Percentiles rank a stretch among this genome's conserved stretches.
Evolutionary conservation across 176 grass and related monocot genomes (phyloP).

Genomic region (Ensete ventricosum): DNA sequence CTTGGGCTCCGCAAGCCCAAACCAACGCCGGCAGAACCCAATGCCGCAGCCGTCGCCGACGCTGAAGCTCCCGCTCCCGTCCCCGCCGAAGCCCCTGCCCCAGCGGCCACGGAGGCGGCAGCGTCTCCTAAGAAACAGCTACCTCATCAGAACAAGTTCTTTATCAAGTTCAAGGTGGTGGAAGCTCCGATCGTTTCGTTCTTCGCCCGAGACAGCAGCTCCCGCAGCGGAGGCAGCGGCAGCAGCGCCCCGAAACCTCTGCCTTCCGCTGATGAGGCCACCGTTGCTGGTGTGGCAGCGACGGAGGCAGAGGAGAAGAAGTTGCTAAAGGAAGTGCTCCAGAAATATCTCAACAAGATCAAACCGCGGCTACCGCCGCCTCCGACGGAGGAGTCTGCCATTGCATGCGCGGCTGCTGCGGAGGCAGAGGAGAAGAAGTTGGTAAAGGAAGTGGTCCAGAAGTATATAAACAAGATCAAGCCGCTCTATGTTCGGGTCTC

Average conservation of each 20-base stretch:
- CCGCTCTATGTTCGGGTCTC: conserved; percentile 27
- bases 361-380: conserved; percentile 30
- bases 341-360: conserved; percentile 74
- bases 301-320: conserved; percentile 5
- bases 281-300: conserved; percentile 22
- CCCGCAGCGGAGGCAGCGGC: conserved; percentile 31
- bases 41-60: background rate
- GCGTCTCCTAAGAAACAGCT: conserved; percentile 21
- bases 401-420: conserved; percentile 19
- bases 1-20: conserved; percentile 50
- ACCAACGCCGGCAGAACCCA: background rate
- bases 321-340: conserved; percentile 32
- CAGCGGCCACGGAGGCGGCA: conserved; percentile 17
- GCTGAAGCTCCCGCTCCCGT: background rate
- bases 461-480: conserved; percentile 77
- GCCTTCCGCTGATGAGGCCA: conserved; percentile 15
- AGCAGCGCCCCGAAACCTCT: background rate
- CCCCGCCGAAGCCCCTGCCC: conserved; percentile 2
- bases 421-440: conserved; percentile 11
- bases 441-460: conserved; percentile 37
- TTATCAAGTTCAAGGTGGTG: conserved; percentile 8
- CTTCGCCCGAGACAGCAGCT: conserved; percentile 48
- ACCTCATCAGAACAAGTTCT: background rate
- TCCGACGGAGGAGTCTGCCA: conserved; percentile 25
- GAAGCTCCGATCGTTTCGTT: conserved; percentile 29